Evolutionary conservation across 1,284 basidiomycete species (phyloP).

Genomic region (Pascua guehoae): DNA sequence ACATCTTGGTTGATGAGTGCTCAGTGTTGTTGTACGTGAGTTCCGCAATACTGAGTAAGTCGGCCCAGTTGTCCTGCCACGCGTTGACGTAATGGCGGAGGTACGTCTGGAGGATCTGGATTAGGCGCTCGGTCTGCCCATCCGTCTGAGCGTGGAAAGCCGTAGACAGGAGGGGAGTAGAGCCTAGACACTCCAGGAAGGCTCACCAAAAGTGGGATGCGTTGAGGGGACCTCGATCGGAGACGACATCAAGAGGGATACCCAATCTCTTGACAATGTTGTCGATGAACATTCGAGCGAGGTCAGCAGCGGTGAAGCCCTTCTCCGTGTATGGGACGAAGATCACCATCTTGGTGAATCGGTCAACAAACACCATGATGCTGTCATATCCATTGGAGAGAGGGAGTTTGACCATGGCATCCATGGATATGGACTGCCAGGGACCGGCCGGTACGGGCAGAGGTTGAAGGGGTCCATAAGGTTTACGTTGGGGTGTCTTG

Average conservation of each 20-base stretch:
- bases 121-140: slow-evolving; percentile 28
- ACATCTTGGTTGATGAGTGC: slow-evolving; percentile 38
- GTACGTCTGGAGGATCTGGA: slow-evolving; percentile 28
- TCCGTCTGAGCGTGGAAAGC: slow-evolving; percentile 33
- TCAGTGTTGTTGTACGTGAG: slow-evolving; percentile 54
- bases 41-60: slow-evolving; percentile 29
- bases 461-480: slow-evolving; percentile 46
- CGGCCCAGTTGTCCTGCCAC: slow-evolving; percentile 53
- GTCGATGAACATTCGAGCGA: neutral
- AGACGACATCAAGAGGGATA: neutral
- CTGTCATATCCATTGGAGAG: slow-evolving; percentile 43
- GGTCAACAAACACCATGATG: slow-evolving; percentile 52
- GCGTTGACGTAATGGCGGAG: slow-evolving; percentile 32
- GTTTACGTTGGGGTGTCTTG: slow-evolving; percentile 38
- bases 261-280: neutral
- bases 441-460: slow-evolving; percentile 44
- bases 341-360: slow-evolving; percentile 50
- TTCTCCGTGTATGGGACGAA: slow-evolving; percentile 42
- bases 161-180: slow-evolving; percentile 3
- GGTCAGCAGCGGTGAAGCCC: too few species aligned
- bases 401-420: slow-evolving; percentile 54
- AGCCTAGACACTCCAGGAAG: neutral
- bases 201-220: neutral
- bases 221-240: neutral
- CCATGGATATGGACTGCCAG: slow-evolving; percentile 48